Conservation (phyloP, 2,329 filamentous ascomycete genomes). For the Fusarium nurragi region DNA sequence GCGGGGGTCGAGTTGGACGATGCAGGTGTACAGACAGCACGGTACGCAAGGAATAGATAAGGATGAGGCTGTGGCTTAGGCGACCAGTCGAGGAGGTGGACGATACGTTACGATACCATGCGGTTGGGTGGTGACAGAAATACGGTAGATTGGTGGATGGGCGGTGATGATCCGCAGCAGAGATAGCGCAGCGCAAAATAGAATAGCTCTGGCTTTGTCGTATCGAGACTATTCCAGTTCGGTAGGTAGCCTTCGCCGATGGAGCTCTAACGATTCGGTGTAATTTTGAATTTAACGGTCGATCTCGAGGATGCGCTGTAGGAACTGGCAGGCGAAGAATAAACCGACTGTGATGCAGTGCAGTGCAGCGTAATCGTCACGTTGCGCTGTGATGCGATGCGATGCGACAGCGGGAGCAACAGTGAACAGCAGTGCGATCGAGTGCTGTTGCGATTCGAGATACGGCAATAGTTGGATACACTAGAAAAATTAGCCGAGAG, state of each 20-base stretch:
- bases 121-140: conserved; percentile 15
- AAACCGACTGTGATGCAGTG: conserved; percentile 1
- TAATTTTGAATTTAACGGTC: conserved; percentile 7
- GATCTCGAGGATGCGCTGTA: neutral
- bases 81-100: conserved; percentile 2
- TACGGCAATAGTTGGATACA: conserved; percentile 7
- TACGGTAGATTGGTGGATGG: conserved; percentile 12
- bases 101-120: neutral
- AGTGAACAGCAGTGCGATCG: conserved; percentile 21
- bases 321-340: neutral
- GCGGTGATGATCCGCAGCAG: conserved; percentile 28
- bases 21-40: conserved; percentile 8
- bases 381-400: conserved; percentile 4
- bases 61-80: conserved; percentile 8
- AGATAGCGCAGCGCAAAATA: conserved; percentile 21
- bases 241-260: conserved; percentile 19
- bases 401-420: conserved; percentile 29
- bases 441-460: conserved; percentile 18
- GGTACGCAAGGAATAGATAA: neutral
- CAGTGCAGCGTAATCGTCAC: too few relatives aligned
- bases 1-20: conserved; percentile 1
- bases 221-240: conserved; percentile 18
- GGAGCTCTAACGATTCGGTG: conserved; percentile 18
- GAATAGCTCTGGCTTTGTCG: conserved; percentile 19
- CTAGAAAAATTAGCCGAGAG: conserved; percentile 16